Evolutionary conservation across 1,139 yeast genomes (phyloP).

Genomic region (Kodamaea sp.): DNA sequence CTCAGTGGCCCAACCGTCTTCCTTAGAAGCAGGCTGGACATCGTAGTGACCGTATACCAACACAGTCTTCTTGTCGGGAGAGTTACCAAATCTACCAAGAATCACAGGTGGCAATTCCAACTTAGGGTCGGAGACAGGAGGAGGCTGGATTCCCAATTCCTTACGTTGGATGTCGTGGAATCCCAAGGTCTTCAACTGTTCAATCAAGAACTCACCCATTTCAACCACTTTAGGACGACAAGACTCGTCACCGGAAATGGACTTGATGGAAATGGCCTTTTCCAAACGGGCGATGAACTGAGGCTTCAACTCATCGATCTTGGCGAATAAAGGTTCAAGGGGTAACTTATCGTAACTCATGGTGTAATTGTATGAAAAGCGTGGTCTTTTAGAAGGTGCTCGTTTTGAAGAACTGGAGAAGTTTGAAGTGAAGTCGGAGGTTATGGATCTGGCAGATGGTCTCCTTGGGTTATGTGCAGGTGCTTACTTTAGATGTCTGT

Average conservation of each 20-base stretch:
- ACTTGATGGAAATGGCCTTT: conserved; percentile 88
- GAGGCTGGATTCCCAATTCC: conserved; percentile 87
- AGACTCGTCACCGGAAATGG: conserved; percentile 88
- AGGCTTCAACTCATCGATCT: conserved; percentile 72
- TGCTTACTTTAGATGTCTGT: background rate
- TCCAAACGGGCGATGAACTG: conserved; percentile 66
- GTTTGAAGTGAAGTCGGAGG: no score
- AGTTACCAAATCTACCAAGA: conserved; percentile 80
- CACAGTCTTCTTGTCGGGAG: conserved; percentile 80
- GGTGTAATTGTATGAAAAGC: no score
- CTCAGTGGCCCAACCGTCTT: conserved; percentile 95
- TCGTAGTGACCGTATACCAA: conserved; percentile 96
- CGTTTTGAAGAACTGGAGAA: no score
- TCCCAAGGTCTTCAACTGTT: conserved; percentile 69
- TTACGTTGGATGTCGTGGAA: conserved; percentile 79
- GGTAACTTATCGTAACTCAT: conserved; percentile 44
- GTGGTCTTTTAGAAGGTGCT: no score
- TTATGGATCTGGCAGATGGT: no score
- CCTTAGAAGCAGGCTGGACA: conserved; percentile 91
- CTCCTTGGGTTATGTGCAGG: background rate
- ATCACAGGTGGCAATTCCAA: conserved; percentile 91
- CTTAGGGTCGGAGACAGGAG: conserved; percentile 64
- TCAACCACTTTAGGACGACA: conserved; percentile 82
- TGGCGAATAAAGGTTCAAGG: conserved; percentile 50
- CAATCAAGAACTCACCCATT: conserved; percentile 81